Evolutionary conservation across 495 filamentous ascomycete species (phyloP).

Genomic region (Penicillium coprophilum): DNA sequence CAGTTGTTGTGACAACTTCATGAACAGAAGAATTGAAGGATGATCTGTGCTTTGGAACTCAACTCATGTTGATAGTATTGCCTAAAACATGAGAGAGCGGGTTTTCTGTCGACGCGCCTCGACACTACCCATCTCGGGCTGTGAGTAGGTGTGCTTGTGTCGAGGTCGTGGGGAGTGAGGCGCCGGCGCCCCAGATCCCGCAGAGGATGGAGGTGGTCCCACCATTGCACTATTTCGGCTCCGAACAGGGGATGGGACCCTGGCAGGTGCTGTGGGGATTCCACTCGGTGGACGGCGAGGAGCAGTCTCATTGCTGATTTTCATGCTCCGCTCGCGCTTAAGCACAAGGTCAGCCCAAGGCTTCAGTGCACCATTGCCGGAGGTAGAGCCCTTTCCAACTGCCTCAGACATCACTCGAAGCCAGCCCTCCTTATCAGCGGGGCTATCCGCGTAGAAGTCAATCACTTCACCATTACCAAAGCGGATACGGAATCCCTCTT

Average conservation of each 20-base stretch:
- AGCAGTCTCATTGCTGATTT: conserved; percentile 33
- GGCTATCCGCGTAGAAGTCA: conserved; percentile 94
- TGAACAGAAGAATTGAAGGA: conserved; percentile 31
- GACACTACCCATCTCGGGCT: conserved; percentile 40
- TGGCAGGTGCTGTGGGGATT: conserved; percentile 6
- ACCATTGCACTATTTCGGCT: conserved; percentile 26
- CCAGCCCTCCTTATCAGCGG: conserved; percentile 86
- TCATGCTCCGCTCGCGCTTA: conserved; percentile 42
- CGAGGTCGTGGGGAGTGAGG: conserved; percentile 31
- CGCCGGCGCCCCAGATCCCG: conserved; percentile 30
- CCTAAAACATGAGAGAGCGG: conserved; percentile 46
- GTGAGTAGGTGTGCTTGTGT: conserved; percentile 47
- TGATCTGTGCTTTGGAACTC: conserved; percentile 13
- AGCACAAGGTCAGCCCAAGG: conserved; percentile 87
- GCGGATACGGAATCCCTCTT: conserved; percentile 96
- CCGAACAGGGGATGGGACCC: conserved; percentile 24
- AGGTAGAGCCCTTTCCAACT: conserved; percentile 64
- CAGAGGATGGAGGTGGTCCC: conserved; percentile 32
- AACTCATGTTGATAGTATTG: conserved; percentile 2
- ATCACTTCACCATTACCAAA: conserved; percentile 98
- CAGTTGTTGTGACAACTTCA: conserved; percentile 34
- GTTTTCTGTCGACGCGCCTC: conserved; percentile 47
- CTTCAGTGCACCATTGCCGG: conserved; percentile 44
- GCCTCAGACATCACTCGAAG: conserved; percentile 86
- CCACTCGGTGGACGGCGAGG: conserved; percentile 29